Evolutionary conservation across 352 stramenopile genomes (phyloP), one percentile per base, ranked within the genome.

Genomic region (Globisporangium irregulare): DNA sequence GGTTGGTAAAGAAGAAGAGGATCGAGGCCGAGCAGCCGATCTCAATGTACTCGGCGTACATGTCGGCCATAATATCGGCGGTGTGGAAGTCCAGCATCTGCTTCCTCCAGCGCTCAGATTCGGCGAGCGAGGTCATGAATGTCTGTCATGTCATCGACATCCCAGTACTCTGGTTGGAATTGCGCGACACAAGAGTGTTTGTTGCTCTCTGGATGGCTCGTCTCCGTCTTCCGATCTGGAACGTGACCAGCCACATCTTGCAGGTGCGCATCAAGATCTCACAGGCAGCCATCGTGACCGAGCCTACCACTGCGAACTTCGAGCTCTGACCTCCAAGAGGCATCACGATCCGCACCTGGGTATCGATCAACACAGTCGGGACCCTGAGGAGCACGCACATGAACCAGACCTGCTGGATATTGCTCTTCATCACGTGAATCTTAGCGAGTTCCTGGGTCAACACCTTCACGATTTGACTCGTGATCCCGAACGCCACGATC

Each of bases 11-110:
- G 62, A 80, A 85, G 54, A 73, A 78, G 5, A 81, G 56, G 10
- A 83, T 78, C n/a, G 69, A 81, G 61, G 75, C 64, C 2, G 78
- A 84, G 65, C 76, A 86, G 0, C 72, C 74, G 25, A 84, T 81
- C 0, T 74, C 73, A 22, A 86, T 80, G 48, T 86, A 82, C 60
- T 86, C 76, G 27, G 78, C 74, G 25, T 78, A 80, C 76, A 86
- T 86, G 43, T 84, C 75, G 18, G 78, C 68, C n/a, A 73, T 77
- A 10, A 71, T 10, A 43, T 86, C 79, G 0, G 74, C 73, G 6
- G 75, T 73, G 25, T 84, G 68, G 14, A 73, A 58, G 38, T 71
- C 57, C 2, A 68, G 6, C 22, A 55, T 22, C 34, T 68, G 63
- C 41, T 46, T 27, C 63, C 24, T 41, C 63, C 63, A 68, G 3